Percentiles rank a stretch among this genome's conserved stretches.
These are phyloP conservation scores for Pythium aquatile DNA, from an alignment of 352 stramenopile species.

Conservation along the genomic window DNA sequence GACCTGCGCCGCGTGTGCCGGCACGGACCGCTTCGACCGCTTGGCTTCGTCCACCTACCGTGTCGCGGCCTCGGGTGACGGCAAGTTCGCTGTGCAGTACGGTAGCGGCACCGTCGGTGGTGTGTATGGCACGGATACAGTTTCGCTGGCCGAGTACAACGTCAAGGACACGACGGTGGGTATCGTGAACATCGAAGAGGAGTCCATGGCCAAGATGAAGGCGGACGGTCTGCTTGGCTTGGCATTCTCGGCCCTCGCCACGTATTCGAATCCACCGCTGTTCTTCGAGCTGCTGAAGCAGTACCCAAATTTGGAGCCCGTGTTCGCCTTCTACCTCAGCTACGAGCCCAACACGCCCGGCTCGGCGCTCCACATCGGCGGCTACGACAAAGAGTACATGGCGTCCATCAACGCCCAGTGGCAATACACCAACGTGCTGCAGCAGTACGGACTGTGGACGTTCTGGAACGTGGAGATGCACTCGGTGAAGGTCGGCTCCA, in stretches of 20 bases:
- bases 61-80: conserved; percentile 25
- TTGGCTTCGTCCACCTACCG: conserved; percentile 48
- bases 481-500: conserved; percentile 48
- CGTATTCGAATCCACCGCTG: conserved; percentile 68
- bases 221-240: conserved; percentile 95
- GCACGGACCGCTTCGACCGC: conserved; percentile 50
- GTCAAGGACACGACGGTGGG: conserved; percentile 51
- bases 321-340: conserved; percentile 97
- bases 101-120: conserved; percentile 71
- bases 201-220: conserved; percentile 82
- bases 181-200: conserved; percentile 62
- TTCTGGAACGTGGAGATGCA: conserved; percentile 79
- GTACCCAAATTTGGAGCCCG: conserved; percentile 57
- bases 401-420: conserved; percentile 44
- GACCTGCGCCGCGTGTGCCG: conserved; percentile 56
- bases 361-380: conserved; percentile 73
- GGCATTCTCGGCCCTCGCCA: conserved; percentile 93
- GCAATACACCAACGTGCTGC: conserved; percentile 71
- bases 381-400: conserved; percentile 62
- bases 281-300: conserved; percentile 70
- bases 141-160: conserved; percentile 47
- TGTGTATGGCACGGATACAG: conserved; percentile 54
- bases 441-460: conserved; percentile 81
- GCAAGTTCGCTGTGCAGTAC: conserved; percentile 68
- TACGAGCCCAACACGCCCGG: conserved; percentile 79